phyloP scores from a whole-genome alignment of 805 yeast species.

The Myxozyma melibiosi region DNA sequence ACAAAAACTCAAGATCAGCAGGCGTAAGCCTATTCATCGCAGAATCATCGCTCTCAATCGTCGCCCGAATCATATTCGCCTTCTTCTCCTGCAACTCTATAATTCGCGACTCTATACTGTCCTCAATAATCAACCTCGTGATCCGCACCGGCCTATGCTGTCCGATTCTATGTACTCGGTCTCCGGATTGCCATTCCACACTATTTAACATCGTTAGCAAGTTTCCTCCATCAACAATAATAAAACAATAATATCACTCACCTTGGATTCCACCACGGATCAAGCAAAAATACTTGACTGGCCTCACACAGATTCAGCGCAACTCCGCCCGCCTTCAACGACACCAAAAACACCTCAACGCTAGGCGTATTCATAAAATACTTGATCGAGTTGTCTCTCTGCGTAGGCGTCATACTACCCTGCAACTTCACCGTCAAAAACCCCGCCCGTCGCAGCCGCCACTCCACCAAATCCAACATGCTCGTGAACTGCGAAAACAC shows the following conservation, averaged over 20 bases:
- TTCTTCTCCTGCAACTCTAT: conserved; percentile 95
- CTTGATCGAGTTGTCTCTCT: conserved; percentile 86
- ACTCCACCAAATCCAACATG: conserved; percentile 93
- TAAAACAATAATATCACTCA: background rate
- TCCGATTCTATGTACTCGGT: conserved; percentile 96
- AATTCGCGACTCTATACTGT: conserved; percentile 93
- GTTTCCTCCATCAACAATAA: background rate
- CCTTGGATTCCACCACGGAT: conserved; percentile 99
- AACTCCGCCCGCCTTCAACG: conserved; percentile 98
- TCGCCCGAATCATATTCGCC: conserved; percentile 97
- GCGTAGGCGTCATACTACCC: conserved; percentile 96
- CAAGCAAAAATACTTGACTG: conserved; percentile 91
- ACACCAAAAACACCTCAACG: conserved; percentile 92
- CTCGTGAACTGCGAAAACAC: conserved; percentile 97
- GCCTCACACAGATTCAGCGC: conserved; percentile 96
- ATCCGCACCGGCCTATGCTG: conserved; percentile 93
- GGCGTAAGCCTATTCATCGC: conserved; percentile 90
- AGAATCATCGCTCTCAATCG: conserved; percentile 87
- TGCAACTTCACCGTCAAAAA: conserved; percentile 91
- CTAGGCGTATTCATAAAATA: conserved; percentile 89
- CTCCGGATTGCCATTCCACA: conserved; percentile 98
- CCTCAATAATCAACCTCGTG: conserved; percentile 91
- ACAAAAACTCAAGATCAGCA: conserved; percentile 91
- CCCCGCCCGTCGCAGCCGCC: conserved; percentile 94
- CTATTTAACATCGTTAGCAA: conserved; percentile 39